These are phyloP conservation scores for Botrytis aclada DNA, from an alignment of 2,329 filamentous ascomycete species.

Conservation along the genomic window DNA sequence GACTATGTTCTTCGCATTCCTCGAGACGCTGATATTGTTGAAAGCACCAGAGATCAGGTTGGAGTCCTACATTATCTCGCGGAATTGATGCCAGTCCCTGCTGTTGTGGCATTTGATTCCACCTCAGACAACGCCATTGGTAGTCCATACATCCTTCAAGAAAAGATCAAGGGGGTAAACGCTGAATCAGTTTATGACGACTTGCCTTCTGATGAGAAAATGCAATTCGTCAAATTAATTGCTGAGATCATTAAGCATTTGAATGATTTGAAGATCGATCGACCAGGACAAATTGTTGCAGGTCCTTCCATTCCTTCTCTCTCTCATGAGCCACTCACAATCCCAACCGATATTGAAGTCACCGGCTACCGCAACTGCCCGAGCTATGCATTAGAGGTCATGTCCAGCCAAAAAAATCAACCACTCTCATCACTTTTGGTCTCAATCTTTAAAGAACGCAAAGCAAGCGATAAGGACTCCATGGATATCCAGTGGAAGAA, in stretches of 20 bases:
- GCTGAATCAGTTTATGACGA: slow-evolving; percentile 17
- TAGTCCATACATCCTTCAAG: slow-evolving; percentile 23
- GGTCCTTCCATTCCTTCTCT: neutral
- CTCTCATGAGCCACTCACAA: neutral
- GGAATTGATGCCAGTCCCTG: slow-evolving; percentile 14
- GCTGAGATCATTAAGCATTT: slow-evolving; percentile 23
- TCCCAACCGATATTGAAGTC: neutral
- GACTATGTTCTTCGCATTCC: slow-evolving; percentile 26
- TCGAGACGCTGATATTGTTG: neutral
- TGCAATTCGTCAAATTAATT: slow-evolving; percentile 20
- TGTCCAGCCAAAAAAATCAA: too few species aligned
- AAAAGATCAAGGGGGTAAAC: slow-evolving; percentile 19
- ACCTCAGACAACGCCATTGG: slow-evolving; percentile 24
- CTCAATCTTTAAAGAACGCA: too few species aligned
- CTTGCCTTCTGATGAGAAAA: slow-evolving; percentile 22
- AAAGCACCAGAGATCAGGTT: slow-evolving; percentile 25
- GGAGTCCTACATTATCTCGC: slow-evolving; percentile 20
- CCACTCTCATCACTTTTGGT: too few species aligned
- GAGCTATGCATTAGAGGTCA: too few species aligned
- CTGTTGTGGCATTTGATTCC: slow-evolving; percentile 22
- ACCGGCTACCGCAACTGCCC: neutral
- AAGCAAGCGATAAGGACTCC: too few species aligned
- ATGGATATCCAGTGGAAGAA: too few species aligned
- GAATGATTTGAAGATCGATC: slow-evolving; percentile 3
- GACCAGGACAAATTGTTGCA: slow-evolving; percentile 18